Evolutionary conservation across 2,329 filamentous ascomycete species (phyloP), one percentile per base, ranked within the genome.

Genomic region (Gyromitra esculenta): DNA sequence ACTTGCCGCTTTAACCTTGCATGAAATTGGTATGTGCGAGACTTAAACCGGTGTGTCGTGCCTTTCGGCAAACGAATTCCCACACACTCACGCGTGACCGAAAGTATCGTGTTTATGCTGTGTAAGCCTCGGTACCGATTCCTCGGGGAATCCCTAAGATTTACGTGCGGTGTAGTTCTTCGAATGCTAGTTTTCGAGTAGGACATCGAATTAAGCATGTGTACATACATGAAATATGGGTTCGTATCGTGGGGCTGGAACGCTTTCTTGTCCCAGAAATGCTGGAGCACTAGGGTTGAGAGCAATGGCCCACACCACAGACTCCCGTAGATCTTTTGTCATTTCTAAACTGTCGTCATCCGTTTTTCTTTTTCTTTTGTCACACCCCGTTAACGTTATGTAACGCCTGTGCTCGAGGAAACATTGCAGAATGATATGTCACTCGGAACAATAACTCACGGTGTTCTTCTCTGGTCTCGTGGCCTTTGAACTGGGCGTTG

Each of bases 61-160:
- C 68, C 59, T 66, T 48, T 59, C 21, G 39, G 39, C 65, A 60
- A 70, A 71, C 67, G 41, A 18, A 56, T 31, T 56, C 52, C 52
- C 43, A 69, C 43, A 69, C 56, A 52, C 45, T 52, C 50, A 64
- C 65, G 65, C 72, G 50, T 71, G 72, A 71, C 72, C 52, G 50
- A 21, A 59, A 35, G 39, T 57, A 74, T 56, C 35, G n/a, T 62
- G 52, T 63, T 63, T 43, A 74, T 74, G 64, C 18, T 56, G 69
- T 69, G 70, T 50, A 77, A 75, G 48, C 75, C 63, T 77, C 71
- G 70, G 71, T 75, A 75, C 75, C 64, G 45, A 48, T 65, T 31
- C 43, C 43, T 48, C 31, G 64, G 71, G 64, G 64, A 69, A 59
- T 69, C 48, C 57, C 18, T 60, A 45, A 59, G 60, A 11, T 31